Conservation (phyloP, 164 flowering plant species). For the Tinospora cordifolia region DNA sequence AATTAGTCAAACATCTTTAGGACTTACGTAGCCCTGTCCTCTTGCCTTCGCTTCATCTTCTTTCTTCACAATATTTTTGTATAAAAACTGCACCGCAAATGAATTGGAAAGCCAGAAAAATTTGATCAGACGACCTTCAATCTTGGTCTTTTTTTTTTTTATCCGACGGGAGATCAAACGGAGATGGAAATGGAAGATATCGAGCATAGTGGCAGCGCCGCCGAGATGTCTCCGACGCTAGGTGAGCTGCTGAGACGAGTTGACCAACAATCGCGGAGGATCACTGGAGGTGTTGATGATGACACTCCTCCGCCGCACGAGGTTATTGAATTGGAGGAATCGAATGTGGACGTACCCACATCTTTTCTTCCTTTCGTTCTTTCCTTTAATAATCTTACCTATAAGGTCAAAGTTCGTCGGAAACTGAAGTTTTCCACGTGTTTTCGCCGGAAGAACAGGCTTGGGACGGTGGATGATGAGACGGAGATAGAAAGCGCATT, state of each 20-base stretch:
- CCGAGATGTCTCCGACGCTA: conserved; percentile 17
- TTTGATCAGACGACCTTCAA: no score
- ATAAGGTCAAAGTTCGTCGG: conserved; percentile 45
- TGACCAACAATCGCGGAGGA: conserved; percentile 12
- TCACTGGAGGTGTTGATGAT: conserved; percentile 44
- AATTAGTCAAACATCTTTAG: no score
- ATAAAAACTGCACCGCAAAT: no score
- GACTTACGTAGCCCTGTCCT: no score
- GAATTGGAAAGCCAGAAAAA: no score
- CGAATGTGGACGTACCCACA: conserved; percentile 13
- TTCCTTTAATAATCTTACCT: conserved; percentile 46
- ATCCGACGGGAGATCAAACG: neutral
- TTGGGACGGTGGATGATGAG: conserved; percentile 19
- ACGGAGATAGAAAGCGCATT: conserved; percentile 10
- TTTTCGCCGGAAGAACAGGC: conserved; percentile 15
- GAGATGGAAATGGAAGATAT: neutral
- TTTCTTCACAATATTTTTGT: no score
- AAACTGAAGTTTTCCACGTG: conserved; percentile 19
- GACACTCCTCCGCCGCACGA: conserved; percentile 62
- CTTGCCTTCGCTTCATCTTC: no score
- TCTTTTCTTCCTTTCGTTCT: conserved; percentile 46
- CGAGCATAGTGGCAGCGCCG: neutral
- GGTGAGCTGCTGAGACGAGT: conserved; percentile 25
- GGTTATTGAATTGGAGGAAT: conserved; percentile 28
- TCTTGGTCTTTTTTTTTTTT: no score